Base-by-base conservation (phyloP, 2,329 filamentous ascomycete genomes). In the Claviceps spartinae region DNA sequence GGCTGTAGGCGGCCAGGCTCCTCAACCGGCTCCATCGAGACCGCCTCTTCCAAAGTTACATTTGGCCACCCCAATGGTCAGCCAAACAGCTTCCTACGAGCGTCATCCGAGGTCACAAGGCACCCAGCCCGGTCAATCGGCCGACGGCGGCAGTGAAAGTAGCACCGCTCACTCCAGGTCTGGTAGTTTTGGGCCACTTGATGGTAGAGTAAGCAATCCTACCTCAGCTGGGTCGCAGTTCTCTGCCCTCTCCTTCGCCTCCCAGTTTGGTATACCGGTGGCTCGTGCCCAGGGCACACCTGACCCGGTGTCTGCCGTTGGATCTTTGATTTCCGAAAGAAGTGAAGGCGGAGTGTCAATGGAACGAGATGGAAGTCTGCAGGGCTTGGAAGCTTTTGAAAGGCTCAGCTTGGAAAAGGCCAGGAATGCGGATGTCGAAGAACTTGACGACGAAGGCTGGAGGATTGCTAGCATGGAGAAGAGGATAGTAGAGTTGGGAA, bases 381-480 rank as follows among this genome's bases (percentile, higher is more conserved):
- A 88, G 61, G 83, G 83, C 4, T 72, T 93, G 2, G 76, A 90
- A 55, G 82, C 81, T 2, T 82, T 96, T 53, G 88, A 94, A 58
- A 83, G 90, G 66, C 69, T 95, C 60, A 86, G 81, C 48, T 66
- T 93, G 46, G 89, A 95, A 59, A 89, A 85, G 67, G 88, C 88
- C 38, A 78, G 87, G 57, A 86, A 83, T 24, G 71, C 91, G 41
- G 93, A 98, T 66, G 91, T 95, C 4, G 91, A 96, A 61, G 91
- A 97, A 59, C 71, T 98, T 48, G 91, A 97, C 63, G 90, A 96
- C 61, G 87, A 95, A 56, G 89, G 88, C 20, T 98, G 93, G 93
- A 82, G 86, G 64, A 90, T 94, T 49, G 93, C 91, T 11, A 95
- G 89, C 63, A 79, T 86, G 66, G 88, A 95, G 64, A 86, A 87